Base-by-base conservation (phyloP, 73 alveolate genomes). In the Stentor roeselii region DNA sequence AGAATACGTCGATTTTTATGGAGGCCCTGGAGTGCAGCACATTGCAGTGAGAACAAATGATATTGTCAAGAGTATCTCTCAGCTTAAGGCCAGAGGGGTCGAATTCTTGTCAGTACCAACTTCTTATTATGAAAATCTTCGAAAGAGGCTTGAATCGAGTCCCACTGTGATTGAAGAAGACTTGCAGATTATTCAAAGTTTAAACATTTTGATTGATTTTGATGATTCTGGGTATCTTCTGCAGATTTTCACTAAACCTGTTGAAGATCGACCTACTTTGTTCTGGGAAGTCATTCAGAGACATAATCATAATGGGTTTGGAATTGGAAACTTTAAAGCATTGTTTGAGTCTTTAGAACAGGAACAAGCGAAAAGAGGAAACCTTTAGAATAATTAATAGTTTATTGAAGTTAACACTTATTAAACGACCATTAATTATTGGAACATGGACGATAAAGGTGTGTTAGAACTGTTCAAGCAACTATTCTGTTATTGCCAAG, bases 1-100 rank as follows among this genome's bases (percentile, higher is more conserved):
- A 88, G 99, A 95, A 87, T 95, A 91, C 76, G 97, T 95, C 74
- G 98, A 95, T 58, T 95, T 83, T 90, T 93, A 95, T 82, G 90
- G 87, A 36, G 99, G 99, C 6, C 90, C 99, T 3, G 88, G 88
- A 14, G 92, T 86, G 15, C 84, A 90, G 87, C 95, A 90, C 41
- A 86, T 95, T 37, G 99, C 99, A 4, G 40, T 95, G 83, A 86
- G 75, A 40, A 89, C 97, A 32, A 84, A 87, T 36, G 88, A 95
- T 59, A 89, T 95, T 39, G 86, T 95, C 60, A 75, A 39, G 14
- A 90, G 96, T 4, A 91, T 95, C 31, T 84, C 78, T 40, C 83
- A 84, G n/a, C 60, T 95, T 89, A 88, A 89, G 59, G 91, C 84
- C 36, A 88, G 99, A 85, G 99, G 99, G 38, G 91, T 89, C 15